A percentile compares a stretch with the other conserved stretches of the same genome.
Evolutionary conservation across 2,329 filamentous ascomycete species (phyloP).

Genomic region (Acephala macrosclerotiorum): DNA sequence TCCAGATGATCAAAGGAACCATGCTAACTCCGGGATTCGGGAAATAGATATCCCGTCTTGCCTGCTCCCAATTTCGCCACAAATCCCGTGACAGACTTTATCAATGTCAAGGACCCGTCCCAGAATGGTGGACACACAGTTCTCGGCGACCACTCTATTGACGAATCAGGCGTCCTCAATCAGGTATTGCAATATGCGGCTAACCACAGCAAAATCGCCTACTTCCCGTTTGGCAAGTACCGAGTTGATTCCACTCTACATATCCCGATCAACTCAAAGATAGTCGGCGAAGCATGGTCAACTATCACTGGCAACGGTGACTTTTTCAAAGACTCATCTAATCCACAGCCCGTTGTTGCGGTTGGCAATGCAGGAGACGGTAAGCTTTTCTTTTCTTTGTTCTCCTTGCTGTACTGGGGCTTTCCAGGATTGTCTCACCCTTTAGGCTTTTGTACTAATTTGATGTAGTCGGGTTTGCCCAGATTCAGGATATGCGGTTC

Average conservation of each 20-base stretch:
- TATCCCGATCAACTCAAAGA: conserved; percentile 49
- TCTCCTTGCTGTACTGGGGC: no score
- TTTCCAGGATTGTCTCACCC: no score
- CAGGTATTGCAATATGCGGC: conserved; percentile 41
- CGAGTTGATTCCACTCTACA: conserved; percentile 53
- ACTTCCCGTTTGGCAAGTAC: conserved; percentile 53
- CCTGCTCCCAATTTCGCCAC: conserved; percentile 52
- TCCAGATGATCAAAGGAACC: no score
- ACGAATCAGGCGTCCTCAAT: conserved; percentile 46
- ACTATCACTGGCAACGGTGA: conserved; percentile 45
- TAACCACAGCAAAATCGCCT: conserved; percentile 40
- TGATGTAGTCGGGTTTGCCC: conserved; percentile 48
- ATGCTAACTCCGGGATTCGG: no score
- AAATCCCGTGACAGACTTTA: conserved; percentile 49
- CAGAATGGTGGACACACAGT: conserved; percentile 44
- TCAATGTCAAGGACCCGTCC: conserved; percentile 55
- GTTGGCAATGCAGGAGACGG: conserved; percentile 58
- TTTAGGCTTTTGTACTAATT: no score
- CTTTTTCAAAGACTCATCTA: conserved; percentile 49
- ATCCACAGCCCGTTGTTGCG: conserved; percentile 55
- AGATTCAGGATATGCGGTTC: conserved; percentile 61
- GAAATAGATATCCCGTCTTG: conserved; percentile 47
- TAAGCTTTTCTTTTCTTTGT: no score
- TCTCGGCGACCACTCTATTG: conserved; percentile 50
- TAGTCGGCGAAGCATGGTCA: conserved; percentile 51